phyloP scores from a whole-genome alignment of 2,329 filamentous ascomycete genomes.

The Teratosphaeria nubilosa region DNA sequence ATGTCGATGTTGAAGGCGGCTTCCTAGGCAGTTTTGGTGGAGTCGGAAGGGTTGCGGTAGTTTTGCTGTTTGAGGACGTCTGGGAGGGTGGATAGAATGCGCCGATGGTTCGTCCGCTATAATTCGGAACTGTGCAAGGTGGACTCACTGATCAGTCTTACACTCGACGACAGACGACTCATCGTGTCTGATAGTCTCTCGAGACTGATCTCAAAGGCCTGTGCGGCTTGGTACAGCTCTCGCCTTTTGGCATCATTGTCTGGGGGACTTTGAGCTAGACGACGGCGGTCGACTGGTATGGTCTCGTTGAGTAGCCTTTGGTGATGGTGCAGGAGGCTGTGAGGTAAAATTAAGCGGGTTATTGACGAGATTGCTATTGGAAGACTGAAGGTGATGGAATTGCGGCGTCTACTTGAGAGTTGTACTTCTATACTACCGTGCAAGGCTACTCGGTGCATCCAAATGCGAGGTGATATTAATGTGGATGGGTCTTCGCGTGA shows the following conservation, averaged over 20 bases:
- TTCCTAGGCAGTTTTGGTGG: constrained; percentile 1
- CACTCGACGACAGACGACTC: background rate
- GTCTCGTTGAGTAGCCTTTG: background rate
- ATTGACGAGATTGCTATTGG: too few relatives aligned
- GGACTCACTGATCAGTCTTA: background rate
- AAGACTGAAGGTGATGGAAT: too few relatives aligned
- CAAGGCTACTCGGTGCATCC: too few relatives aligned
- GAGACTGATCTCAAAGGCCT: background rate
- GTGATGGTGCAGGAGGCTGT: too few relatives aligned
- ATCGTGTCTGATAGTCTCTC: background rate
- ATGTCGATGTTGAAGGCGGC: constrained; percentile 1
- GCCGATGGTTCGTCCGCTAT: background rate
- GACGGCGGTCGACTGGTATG: background rate
- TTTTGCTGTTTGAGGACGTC: constrained; percentile 3
- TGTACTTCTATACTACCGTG: too few relatives aligned
- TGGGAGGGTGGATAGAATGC: constrained; percentile 1
- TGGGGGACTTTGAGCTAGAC: background rate
- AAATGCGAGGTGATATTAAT: too few relatives aligned
- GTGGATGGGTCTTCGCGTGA: too few relatives aligned
- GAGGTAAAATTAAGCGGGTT: too few relatives aligned
- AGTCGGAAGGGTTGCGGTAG: constrained; percentile 2
- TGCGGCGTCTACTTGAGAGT: too few relatives aligned
- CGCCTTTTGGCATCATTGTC: background rate
- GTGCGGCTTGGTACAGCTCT: background rate
- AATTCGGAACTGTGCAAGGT: constrained; percentile 2